Percentiles rank a stretch among this genome's conserved stretches.
These are phyloP conservation scores for Luffa aegyptiaca DNA, from an alignment of 306 rosid species.

Conservation along the genomic window DNA sequence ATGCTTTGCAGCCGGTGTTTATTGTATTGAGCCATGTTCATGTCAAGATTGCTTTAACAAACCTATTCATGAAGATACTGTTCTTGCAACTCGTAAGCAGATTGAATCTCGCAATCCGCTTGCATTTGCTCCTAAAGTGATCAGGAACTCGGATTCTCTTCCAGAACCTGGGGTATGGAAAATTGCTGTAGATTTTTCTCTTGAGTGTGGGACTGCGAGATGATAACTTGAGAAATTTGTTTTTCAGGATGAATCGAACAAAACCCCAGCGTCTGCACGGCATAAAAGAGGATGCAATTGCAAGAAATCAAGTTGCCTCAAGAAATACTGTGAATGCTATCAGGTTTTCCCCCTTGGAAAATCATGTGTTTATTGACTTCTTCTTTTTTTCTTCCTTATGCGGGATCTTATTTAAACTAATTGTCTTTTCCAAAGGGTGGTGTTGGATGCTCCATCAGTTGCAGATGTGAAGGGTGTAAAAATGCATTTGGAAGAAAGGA, in stretches of 20 bases:
- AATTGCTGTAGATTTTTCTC: slow-evolving; percentile 3
- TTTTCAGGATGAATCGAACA: slow-evolving; percentile 66
- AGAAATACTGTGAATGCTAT: slow-evolving; percentile 83
- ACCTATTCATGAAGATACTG: slow-evolving; percentile 66
- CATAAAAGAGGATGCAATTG: slow-evolving; percentile 88
- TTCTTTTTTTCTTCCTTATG: background rate
- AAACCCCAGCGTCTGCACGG: slow-evolving; percentile 72
- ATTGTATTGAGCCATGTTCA: slow-evolving; percentile 79
- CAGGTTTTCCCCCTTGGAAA: slow-evolving; percentile 40
- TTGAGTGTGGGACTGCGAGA: slow-evolving; percentile 10
- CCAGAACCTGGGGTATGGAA: slow-evolving; percentile 69
- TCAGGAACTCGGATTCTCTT: slow-evolving; percentile 42
- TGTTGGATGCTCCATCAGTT: slow-evolving; percentile 74
- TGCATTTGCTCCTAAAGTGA: slow-evolving; percentile 95
- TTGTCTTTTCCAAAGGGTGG: slow-evolving; percentile 49
- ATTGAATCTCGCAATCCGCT: slow-evolving; percentile 83
- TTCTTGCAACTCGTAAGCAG: slow-evolving; percentile 73
- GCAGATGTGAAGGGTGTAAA: slow-evolving; percentile 86
- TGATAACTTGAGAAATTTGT: slow-evolving; percentile 7
- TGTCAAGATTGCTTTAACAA: slow-evolving; percentile 84
- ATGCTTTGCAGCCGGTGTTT: slow-evolving; percentile 91
- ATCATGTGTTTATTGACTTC: background rate
- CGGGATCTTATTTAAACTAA: background rate
- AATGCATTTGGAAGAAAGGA: slow-evolving; percentile 75
- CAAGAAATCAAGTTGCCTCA: slow-evolving; percentile 82